Conservation (phyloP, 345 rosid species). For the Draba incana region DNA sequence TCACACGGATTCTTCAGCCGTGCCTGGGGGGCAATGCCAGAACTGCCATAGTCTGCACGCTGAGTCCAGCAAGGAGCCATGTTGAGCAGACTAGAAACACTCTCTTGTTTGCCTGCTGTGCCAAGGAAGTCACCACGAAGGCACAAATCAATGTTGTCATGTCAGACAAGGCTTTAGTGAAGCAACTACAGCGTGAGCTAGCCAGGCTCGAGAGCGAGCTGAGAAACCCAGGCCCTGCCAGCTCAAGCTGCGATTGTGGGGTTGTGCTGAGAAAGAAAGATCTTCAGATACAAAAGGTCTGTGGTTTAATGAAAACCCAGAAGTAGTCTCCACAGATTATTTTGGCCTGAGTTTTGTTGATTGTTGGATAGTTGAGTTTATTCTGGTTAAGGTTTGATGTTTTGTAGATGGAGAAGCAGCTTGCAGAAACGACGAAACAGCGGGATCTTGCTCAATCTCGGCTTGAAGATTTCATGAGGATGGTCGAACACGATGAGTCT, state of each 20-base stretch:
- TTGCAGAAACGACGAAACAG: slow-evolving; percentile 73
- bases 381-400: slow-evolving; percentile 35
- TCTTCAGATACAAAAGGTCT: slow-evolving; percentile 89
- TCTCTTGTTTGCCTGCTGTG: slow-evolving; percentile 93
- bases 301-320: slow-evolving; percentile 14
- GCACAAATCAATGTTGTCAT: slow-evolving; percentile 97
- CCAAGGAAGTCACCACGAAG: slow-evolving; percentile 94
- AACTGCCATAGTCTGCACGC: slow-evolving; percentile 92
- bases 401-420: slow-evolving; percentile 86
- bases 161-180: slow-evolving; percentile 98
- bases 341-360: slow-evolving; percentile 23
- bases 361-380: slow-evolving; percentile 19
- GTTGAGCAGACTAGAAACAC: slow-evolving; percentile 99
- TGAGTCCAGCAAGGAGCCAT: slow-evolving; percentile 96
- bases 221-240: slow-evolving; percentile 64
- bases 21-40: slow-evolving; percentile 97
- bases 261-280: slow-evolving; percentile 80
- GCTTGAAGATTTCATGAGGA: slow-evolving; percentile 67
- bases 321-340: slow-evolving; percentile 18
- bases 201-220: slow-evolving; percentile 94
- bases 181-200: slow-evolving; percentile 88
- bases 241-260: slow-evolving; percentile 63
- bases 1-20: slow-evolving; percentile 92
- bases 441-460: slow-evolving; percentile 87
- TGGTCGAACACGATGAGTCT: slow-evolving; percentile 62